Evolutionary conservation across 441 rosid species (phyloP), one percentile per base, ranked within the genome.

Genomic region (Euphorbia celastroides): DNA sequence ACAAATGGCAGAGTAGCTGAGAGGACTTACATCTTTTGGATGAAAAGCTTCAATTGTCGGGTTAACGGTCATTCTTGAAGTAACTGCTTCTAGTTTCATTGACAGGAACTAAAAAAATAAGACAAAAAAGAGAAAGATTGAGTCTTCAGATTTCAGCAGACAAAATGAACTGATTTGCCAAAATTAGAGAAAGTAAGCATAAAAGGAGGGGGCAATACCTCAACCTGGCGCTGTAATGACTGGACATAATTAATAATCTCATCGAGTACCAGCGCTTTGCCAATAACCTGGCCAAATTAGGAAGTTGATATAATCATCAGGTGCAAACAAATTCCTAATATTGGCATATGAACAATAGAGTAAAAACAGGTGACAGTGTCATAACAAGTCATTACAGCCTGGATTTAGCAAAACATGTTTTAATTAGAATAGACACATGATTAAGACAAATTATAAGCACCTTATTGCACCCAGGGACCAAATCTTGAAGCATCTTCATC

Each of bases 191-290:
- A 30, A 30, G 25, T 59, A 8, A 30, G 54, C 22, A 57, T 16
- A 16, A 23, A 66, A 50, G 57, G 69, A 44, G 20, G 31, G 41
- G 28, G 58, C 28, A 60, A 62, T 69, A 89, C 96, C 95, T 92
- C 95, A 50, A 92, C 98, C 70, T 92, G 98, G 68, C 71, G 76
- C 41, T 92, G 93, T 41, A 92, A 72, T 2, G 98, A 88, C 64
- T 89, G 93, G 71, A 89, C 80, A 72, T 92, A 92, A 82, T 92
- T 92, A 65, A 92, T 89, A 31, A 92, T 92, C 83, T 92, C 96
- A 77, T 92, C 96, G 51, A 89, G 81, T 42, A 89, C 94, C 55
- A 87, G 87, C 5, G 96, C 97, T 81, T 88, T 92, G 27, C 98
- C 98, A 55, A 86, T 85, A 57, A 92, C 91, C 96, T 91, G 42